Evolutionary conservation across 441 rosid genomes (phyloP).

Genomic region (Bocquillonia castaneifolia): DNA sequence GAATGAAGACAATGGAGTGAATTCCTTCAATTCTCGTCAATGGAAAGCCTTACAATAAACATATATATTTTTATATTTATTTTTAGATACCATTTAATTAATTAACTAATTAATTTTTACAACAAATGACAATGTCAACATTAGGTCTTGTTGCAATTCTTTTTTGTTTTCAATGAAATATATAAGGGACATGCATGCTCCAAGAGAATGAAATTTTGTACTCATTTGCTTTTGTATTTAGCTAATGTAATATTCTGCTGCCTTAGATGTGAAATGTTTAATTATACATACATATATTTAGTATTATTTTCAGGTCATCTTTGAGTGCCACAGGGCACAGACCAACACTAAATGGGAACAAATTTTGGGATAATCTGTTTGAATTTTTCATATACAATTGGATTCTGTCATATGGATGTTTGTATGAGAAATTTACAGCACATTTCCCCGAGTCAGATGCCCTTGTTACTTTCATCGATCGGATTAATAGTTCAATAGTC

Average conservation of each 20-base stretch:
- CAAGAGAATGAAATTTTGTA: constrained; percentile 13
- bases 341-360: constrained; percentile 7
- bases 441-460: constrained; percentile 2
- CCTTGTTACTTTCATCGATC: background rate
- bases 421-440: background rate
- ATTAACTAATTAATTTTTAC: too few species aligned
- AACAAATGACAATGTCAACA: background rate
- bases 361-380: constrained; percentile 3
- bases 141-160: background rate
- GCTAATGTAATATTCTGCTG: background rate
- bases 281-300: background rate
- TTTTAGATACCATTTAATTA: background rate
- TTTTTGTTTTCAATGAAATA: background rate
- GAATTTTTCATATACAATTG: background rate
- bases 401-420: constrained; percentile 7
- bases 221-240: constrained; percentile 5
- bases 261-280: background rate
- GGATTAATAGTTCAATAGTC: too few species aligned
- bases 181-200: too few species aligned
- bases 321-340: background rate
- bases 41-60: constrained; percentile 5
- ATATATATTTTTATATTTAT: background rate
- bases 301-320: constrained; percentile 5
- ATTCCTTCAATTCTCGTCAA: background rate
- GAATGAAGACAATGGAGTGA: constrained; percentile 1